A percentile compares a stretch with the other conserved stretches of the same genome.
Conservation (phyloP, 1,284 basidiomycete genomes). For the Amylostereum chailletii region DNA sequence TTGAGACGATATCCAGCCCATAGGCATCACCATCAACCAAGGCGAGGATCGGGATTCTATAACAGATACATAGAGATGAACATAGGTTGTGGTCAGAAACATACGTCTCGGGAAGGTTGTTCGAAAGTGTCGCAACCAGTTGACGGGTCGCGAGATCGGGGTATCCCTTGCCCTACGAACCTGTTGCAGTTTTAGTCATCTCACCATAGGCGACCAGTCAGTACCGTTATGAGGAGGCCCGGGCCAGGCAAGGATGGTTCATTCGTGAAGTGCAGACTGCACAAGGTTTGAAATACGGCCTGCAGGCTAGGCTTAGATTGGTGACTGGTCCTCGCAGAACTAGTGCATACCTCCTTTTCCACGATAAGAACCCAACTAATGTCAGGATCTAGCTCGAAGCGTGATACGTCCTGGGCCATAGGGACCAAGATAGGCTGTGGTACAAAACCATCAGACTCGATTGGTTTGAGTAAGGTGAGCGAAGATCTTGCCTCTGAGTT, state of each 20-base stretch:
- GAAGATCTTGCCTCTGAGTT: conserved; percentile 46
- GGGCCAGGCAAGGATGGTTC: conserved; percentile 39
- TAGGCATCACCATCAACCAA: conserved; percentile 89
- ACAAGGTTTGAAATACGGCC: conserved; percentile 86
- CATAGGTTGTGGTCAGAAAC: neutral
- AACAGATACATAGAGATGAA: conserved; percentile 1
- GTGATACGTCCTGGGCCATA: conserved; percentile 57
- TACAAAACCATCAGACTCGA: neutral
- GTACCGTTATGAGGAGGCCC: conserved; percentile 68
- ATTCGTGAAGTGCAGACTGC: conserved; percentile 43
- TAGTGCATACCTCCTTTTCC: conserved; percentile 75
- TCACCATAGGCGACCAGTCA: neutral
- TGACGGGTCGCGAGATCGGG: conserved; percentile 86
- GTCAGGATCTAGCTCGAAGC: conserved; percentile 41
- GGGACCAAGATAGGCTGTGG: conserved; percentile 69
- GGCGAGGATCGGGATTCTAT: conserved; percentile 63
- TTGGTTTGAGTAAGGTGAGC: neutral
- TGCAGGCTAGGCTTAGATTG: conserved; percentile 21
- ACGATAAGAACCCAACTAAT: conserved; percentile 77
- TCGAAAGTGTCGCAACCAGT: conserved; percentile 63
- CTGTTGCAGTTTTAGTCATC: neutral
- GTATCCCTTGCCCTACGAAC: conserved; percentile 84
- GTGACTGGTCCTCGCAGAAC: neutral
- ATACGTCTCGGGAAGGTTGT: conserved; percentile 48
- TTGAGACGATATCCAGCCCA: conserved; percentile 82